These are phyloP conservation scores for Colletotrichum caudatum DNA, from an alignment of 2,329 filamentous ascomycete genomes.

Conservation along the genomic window DNA sequence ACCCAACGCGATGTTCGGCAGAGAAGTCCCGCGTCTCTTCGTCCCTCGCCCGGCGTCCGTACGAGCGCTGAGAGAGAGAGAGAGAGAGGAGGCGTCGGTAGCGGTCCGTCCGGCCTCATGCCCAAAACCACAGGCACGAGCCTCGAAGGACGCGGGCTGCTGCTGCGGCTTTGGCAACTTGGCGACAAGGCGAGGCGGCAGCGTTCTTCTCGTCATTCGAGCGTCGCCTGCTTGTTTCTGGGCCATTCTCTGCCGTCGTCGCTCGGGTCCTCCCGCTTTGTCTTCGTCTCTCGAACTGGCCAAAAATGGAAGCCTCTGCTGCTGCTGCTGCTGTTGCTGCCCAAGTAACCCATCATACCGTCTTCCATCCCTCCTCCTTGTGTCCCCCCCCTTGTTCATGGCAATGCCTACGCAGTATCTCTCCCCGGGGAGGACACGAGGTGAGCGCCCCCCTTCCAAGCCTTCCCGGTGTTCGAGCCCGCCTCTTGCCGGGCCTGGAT, in stretches of 20 bases:
- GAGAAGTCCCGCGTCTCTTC: background rate
- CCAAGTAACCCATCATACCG: background rate
- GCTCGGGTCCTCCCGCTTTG: too few species aligned
- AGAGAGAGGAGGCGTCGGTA: background rate
- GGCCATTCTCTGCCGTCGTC: too few species aligned
- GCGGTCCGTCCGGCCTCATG: background rate
- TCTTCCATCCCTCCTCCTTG: background rate
- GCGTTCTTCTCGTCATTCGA: background rate
- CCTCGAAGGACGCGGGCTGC: background rate
- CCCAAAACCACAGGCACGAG: background rate
- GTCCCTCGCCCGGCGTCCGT: background rate
- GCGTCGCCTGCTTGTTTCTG: background rate
- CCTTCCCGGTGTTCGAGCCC: conserved; percentile 11
- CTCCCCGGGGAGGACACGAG: conserved; percentile 1
- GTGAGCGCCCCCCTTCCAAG: background rate
- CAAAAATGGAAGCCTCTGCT: background rate
- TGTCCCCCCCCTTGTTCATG: too few species aligned
- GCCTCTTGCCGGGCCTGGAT: conserved; percentile 18
- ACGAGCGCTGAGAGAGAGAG: background rate
- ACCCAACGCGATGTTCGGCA: conserved; percentile 18
- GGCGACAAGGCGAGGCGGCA: background rate
- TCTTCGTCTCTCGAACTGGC: background rate
- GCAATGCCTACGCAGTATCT: background rate
- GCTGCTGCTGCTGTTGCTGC: background rate
- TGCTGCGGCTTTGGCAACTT: background rate